Base-by-base conservation (phyloP, 164 flowering plant genomes). In the Dillenia suffruticosa region DNA sequence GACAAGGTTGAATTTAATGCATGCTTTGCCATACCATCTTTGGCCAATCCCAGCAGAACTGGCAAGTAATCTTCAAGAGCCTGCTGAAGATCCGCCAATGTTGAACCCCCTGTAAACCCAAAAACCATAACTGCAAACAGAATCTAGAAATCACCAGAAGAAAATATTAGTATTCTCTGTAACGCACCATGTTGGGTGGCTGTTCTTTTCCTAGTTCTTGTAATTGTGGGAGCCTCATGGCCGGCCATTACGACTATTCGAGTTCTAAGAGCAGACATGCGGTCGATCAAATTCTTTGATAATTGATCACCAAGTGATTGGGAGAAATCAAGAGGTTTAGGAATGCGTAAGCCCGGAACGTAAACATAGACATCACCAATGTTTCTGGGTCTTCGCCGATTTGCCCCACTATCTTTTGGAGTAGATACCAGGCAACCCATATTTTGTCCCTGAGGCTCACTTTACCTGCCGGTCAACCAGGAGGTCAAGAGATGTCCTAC, bases 61-160 rank as follows among this genome's bases (percentile, higher is more conserved):
- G 92, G 88, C 75, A 90, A 78, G 77, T 90, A 90, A 73, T 85
- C 92, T 69, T 82, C 88, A 16, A 87, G 79, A 67, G 93, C 85
- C 70, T 87, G 92, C 70, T 76, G 90, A 65, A 90, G 90, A 80
- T 90, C 93, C 62, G 83, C 76, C 70, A 85, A 65, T 55, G 87
- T 81, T 54, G 93, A 87, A 64, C 90, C 94, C 49, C 96, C 93
- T 87, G 75, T 60, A 70, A 45, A 58, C 10, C 60, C 65, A 47
- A 67, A 51, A 55, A 54, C 11, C 8, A 56, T 55, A 44, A 57
- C 17, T 48, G 9, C 24, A 24, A 15, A 26, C 13, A 69, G 24
- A 46, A 53, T 13, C 24, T 14, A 6, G 11, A 14, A 14, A 55
- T 54, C 12, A 24, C 4, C 15, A 24, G 45, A 49, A 19, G 14